Evolutionary conservation across 768 basidiomycete species (phyloP).

Genomic region (Tricholoma hemisulphureum): DNA sequence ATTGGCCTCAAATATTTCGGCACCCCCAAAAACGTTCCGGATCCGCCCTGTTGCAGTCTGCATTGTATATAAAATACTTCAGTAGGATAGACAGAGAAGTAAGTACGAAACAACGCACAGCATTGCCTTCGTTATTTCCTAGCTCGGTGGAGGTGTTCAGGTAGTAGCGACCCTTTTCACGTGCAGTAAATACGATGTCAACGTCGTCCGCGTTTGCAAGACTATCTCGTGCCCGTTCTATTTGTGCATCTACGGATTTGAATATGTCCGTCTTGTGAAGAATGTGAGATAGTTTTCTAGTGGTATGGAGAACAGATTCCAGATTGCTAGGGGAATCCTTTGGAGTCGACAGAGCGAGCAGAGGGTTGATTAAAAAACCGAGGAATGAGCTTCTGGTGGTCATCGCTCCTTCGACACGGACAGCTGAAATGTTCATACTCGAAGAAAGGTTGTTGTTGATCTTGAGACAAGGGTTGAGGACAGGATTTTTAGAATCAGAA

Average conservation of each 20-base stretch:
- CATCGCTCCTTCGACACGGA: constrained; percentile 77
- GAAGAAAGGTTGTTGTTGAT: constrained; percentile 65
- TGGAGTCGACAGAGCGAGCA: constrained; percentile 32
- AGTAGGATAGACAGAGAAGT: neutral
- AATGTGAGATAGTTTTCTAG: constrained; percentile 61
- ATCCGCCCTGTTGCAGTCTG: constrained; percentile 78
- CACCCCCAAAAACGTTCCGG: constrained; percentile 88
- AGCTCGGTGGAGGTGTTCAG: constrained; percentile 86
- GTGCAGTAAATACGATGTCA: constrained; percentile 76
- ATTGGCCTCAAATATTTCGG: constrained; percentile 82
- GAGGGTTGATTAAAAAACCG: constrained; percentile 69
- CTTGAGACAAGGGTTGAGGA: constrained; percentile 34
- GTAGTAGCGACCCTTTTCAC: constrained; percentile 74
- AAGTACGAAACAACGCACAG: constrained; percentile 53
- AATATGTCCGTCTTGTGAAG: constrained; percentile 81
- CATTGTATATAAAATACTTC: neutral
- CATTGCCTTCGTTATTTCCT: constrained; percentile 90
- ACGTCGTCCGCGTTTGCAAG: constrained; percentile 61
- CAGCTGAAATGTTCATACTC: constrained; percentile 66
- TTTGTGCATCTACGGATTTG: constrained; percentile 55
- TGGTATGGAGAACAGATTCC: constrained; percentile 66
- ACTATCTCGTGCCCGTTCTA: constrained; percentile 57
- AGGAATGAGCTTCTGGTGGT: constrained; percentile 81
- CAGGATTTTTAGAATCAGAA: neutral
- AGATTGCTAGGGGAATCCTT: constrained; percentile 39